These are phyloP conservation scores for Funneliformis mosseae DNA, from an alignment of 192 early-diverging fungal genomes.

Conservation along the genomic window DNA sequence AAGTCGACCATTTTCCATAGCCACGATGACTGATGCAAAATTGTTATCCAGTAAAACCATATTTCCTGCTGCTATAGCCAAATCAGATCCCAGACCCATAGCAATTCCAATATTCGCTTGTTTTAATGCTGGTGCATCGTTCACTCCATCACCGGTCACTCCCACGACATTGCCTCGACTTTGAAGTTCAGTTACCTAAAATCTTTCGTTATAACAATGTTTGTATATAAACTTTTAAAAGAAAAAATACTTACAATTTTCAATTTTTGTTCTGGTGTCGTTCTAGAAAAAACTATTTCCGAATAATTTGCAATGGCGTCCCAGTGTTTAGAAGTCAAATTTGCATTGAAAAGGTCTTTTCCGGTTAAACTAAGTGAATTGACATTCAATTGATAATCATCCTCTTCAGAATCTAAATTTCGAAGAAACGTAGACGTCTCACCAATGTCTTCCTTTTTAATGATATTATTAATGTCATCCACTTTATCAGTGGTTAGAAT, in stretches of 20 bases:
- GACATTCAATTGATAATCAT: constrained; percentile 12
- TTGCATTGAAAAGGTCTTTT: constrained; percentile 35
- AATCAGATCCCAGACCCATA: constrained; percentile 82
- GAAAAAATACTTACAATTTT: constrained; percentile 52
- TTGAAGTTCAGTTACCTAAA: constrained; percentile 76
- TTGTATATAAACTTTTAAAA: constrained; percentile 68
- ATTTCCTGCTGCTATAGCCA: constrained; percentile 70
- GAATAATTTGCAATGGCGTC: constrained; percentile 65
- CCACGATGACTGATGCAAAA: constrained; percentile 50
- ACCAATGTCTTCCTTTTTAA: constrained; percentile 26
- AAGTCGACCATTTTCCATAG: constrained; percentile 81
- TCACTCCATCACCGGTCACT: constrained; percentile 93
- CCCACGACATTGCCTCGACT: constrained; percentile 72
- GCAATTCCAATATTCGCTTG: constrained; percentile 89
- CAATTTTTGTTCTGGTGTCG: constrained; percentile 85
- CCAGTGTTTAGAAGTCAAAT: constrained; percentile 69
- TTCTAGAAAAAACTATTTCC: constrained; percentile 87
- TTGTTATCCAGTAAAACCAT: constrained; percentile 60
- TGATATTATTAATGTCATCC: constrained; percentile 41
- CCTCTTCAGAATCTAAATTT: neutral
- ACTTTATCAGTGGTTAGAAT: constrained; percentile 56
- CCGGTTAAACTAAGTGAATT: constrained; percentile 8
- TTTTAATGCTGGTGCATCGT: constrained; percentile 90
- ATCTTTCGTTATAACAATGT: constrained; percentile 94
- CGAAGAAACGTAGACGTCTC: neutral